Base-by-base conservation (phyloP, 495 filamentous ascomycete species). In the Neurospora intermedia region DNA sequence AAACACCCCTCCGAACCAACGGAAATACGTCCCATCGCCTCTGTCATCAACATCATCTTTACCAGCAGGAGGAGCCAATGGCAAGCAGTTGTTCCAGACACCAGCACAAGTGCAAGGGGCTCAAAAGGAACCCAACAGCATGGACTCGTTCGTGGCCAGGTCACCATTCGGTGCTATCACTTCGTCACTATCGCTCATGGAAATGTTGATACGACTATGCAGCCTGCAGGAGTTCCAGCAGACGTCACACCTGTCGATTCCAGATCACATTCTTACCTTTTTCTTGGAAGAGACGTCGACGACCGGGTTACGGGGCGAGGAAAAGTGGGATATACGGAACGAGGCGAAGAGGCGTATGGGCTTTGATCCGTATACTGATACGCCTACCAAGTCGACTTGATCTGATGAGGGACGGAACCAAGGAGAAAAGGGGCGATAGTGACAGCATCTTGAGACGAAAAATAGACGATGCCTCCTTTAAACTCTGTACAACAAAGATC, bases 201-300 rank as follows among this genome's bases (percentile, higher is more conserved):
- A 99, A 81, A 96, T 94, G 82, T 86, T 98, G 48, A 89, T 99
- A 72, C 94, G 96, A 72, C 89, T 99, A 31, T 92, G 92, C 9
- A 91, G 93, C 62, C 87, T 98, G n/a, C 96, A 98, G 80, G 94
- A 98, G 84, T 97, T 96, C 82, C 93, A 97, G 78, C 96, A 99
- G 87, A 87, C 90, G 54, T 93, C 94, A 1, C 96, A 99, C 76
- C 88, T 98, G 41, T 87, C 93, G 43, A 96, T 98, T 76, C 93
- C 91, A n/a, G 96, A 99, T 78, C 93, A 99, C 79, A 87, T 97
- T 9, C 85, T 98, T 18, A 94, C 90, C 72, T 97, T 98, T 84
- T 99, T 98, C 85, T 87, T 99, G 43, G 89, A 92, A 74, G 94
- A 97, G 78, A 91, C 79, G 8, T 88, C 89, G 62, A 92, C 91